Percentiles rank a stretch among this genome's conserved stretches.
These are phyloP conservation scores for Kwoniella bestiolae DNA, from an alignment of 768 basidiomycete species.

Conservation along the genomic window DNA sequence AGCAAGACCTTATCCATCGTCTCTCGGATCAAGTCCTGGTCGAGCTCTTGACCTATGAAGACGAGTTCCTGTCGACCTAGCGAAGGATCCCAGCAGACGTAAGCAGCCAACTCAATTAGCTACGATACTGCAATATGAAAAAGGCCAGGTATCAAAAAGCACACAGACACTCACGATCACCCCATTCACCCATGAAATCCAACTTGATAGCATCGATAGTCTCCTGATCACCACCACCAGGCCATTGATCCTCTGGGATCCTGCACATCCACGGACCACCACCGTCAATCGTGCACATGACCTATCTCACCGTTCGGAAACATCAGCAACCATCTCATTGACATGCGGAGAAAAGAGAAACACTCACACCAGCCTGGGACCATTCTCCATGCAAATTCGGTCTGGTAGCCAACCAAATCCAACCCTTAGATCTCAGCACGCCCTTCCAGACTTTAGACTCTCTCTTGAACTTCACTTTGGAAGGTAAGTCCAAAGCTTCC, in stretches of 20 bases:
- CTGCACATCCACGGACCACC: constrained; percentile 54
- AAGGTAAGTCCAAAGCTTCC: constrained; percentile 50
- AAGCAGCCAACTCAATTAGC: too few species aligned
- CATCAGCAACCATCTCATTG: constrained; percentile 11
- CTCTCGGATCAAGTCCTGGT: constrained; percentile 39
- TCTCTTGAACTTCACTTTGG: constrained; percentile 45
- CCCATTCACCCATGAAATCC: constrained; percentile 56
- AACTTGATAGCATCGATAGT: constrained; percentile 45
- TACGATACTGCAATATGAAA: too few species aligned
- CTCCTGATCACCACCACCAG: constrained; percentile 42
- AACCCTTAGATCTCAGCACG: constrained; percentile 55
- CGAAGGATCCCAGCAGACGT: too few species aligned
- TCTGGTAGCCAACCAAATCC: constrained; percentile 56
- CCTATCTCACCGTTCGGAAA: background rate
- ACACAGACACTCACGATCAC: constrained; percentile 49
- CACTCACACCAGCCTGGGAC: constrained; percentile 52
- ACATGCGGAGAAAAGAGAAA: background rate
- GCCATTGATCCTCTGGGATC: constrained; percentile 46
- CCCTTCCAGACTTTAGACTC: constrained; percentile 47
- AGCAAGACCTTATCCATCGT: constrained; percentile 48
- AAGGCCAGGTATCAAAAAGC: too few species aligned
- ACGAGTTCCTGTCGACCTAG: constrained; percentile 34
- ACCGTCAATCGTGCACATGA: constrained; percentile 53
- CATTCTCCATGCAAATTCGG: constrained; percentile 54
- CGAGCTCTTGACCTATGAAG: constrained; percentile 39